Evolutionary conservation across 768 basidiomycete species (phyloP).

Genomic region (Lactifluus pinguis): DNA sequence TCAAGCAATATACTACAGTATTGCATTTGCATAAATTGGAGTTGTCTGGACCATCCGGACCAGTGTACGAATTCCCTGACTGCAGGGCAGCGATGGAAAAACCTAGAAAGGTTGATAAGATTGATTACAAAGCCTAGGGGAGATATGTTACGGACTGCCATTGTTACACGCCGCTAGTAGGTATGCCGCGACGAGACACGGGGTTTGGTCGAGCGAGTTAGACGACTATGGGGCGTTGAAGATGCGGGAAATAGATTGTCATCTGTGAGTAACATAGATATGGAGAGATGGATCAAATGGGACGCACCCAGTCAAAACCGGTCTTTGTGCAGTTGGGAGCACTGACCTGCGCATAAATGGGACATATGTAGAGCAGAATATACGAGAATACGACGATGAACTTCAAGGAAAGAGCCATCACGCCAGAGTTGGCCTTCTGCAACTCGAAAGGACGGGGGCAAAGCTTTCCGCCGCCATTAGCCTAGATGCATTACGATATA

Average conservation of each 20-base stretch:
- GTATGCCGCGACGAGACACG: conserved; percentile 4
- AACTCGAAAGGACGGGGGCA: background rate
- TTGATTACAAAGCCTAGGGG: background rate
- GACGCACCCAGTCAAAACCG: conserved; percentile 10
- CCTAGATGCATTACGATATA: background rate
- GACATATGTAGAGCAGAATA: background rate
- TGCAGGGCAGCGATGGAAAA: background rate
- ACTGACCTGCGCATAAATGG: background rate
- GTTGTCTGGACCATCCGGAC: background rate
- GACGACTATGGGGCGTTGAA: background rate
- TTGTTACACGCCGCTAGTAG: background rate
- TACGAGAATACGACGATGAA: background rate
- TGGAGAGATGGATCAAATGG: background rate
- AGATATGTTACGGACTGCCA: background rate
- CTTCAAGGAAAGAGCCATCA: background rate
- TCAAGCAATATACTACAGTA: conserved; percentile 22
- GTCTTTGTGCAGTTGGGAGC: conserved; percentile 1
- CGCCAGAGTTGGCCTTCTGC: background rate
- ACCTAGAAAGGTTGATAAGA: background rate
- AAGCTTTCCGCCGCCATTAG: background rate
- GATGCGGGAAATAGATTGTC: background rate
- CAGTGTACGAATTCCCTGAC: conserved; percentile 6
- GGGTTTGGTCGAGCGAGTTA: conserved; percentile 10
- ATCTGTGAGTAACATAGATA: background rate
- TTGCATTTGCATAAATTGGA: conserved; percentile 21